These are phyloP conservation scores for Ramaria sp. DNA, from an alignment of 768 basidiomycete genomes.

Conservation along the genomic window DNA sequence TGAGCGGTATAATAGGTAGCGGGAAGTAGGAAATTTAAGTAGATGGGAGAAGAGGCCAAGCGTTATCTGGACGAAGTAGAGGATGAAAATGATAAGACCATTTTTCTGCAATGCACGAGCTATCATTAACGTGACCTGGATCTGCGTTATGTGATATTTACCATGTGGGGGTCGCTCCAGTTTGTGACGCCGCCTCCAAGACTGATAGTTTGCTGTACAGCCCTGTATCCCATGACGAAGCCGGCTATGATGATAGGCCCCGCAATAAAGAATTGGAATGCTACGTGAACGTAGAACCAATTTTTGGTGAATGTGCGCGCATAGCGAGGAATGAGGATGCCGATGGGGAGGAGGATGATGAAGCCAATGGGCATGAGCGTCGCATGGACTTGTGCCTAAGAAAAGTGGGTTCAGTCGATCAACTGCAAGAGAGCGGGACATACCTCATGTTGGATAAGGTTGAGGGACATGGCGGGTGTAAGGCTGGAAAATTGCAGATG, in stretches of 20 bases:
- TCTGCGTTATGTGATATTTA: neutral
- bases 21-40: constrained; percentile 31
- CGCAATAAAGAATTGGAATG: constrained; percentile 39
- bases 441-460: neutral
- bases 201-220: constrained; percentile 1
- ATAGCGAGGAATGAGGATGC: constrained; percentile 46
- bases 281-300: constrained; percentile 42
- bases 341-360: constrained; percentile 46
- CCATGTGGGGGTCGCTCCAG: constrained; percentile 30
- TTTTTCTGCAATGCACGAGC: constrained; percentile 28
- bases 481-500: no score
- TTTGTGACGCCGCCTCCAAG: constrained; percentile 5
- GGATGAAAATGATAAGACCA: constrained; percentile 40
- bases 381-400: constrained; percentile 29
- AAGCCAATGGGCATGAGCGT: constrained; percentile 42
- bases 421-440: neutral
- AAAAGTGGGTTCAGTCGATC: neutral
- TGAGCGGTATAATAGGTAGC: constrained; percentile 31
- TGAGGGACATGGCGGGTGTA: neutral
- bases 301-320: constrained; percentile 37
- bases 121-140: neutral
- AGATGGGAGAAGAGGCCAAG: constrained; percentile 44
- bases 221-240: constrained; percentile 34
- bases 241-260: constrained; percentile 45
- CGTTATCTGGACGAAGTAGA: constrained; percentile 41